Percentiles rank a stretch among this genome's conserved stretches.
These are phyloP conservation scores for Solanum virginianum DNA, from an alignment of 257 asterid species.

Conservation along the genomic window DNA sequence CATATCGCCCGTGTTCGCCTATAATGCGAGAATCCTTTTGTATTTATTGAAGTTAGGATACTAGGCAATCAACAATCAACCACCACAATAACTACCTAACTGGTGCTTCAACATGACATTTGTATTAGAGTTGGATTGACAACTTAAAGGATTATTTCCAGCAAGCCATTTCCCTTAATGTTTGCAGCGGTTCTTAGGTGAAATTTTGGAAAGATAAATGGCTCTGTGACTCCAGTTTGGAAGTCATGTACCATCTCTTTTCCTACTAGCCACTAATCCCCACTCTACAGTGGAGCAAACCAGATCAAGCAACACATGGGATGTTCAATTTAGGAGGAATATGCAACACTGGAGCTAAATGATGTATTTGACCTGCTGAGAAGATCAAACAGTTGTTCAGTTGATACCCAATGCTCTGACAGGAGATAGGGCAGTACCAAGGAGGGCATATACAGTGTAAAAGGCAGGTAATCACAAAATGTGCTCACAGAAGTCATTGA, in stretches of 20 bases:
- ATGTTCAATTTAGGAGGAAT: background rate
- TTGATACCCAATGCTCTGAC: background rate
- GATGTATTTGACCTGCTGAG: background rate
- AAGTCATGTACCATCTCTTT: background rate
- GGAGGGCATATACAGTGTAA: background rate
- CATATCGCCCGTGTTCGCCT: background rate
- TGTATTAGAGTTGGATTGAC: background rate
- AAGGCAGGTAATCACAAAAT: background rate
- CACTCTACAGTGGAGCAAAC: background rate
- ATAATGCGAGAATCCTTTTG: background rate
- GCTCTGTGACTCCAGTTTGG: background rate
- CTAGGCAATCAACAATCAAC: background rate
- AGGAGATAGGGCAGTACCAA: background rate
- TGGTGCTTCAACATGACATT: background rate
- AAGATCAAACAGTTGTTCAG: background rate
- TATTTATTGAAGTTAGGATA: background rate
- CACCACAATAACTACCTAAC: background rate
- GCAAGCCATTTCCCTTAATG: background rate
- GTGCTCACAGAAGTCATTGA: background rate
- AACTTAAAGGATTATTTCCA: background rate
- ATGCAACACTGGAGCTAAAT: background rate
- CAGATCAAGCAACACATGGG: background rate
- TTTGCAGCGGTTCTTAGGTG: background rate
- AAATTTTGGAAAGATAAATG: background rate
- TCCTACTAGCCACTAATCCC: background rate